These are phyloP conservation scores for Graphilbum fragrans DNA, from an alignment of 2,329 filamentous ascomycete species.

Conservation along the genomic window DNA sequence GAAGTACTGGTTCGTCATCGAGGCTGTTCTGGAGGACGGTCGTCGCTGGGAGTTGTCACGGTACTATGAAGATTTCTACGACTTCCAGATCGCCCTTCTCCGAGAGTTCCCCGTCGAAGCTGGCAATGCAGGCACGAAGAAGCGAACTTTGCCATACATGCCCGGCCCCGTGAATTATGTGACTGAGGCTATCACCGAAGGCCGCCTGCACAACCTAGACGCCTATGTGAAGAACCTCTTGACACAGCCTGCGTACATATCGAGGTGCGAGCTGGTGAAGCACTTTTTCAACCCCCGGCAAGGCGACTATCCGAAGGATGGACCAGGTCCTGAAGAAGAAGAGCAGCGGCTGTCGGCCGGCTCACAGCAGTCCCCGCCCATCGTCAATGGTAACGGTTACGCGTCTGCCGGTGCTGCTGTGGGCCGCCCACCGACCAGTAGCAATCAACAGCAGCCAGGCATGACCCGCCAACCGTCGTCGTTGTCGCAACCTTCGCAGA, in stretches of 20 bases:
- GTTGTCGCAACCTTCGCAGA: slow-evolving; percentile 40
- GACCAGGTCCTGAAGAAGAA: slow-evolving; percentile 42
- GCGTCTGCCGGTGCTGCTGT: slow-evolving; percentile 25
- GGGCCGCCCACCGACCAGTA: slow-evolving; percentile 25
- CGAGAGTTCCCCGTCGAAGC: slow-evolving; percentile 88
- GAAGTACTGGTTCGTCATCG: slow-evolving; percentile 98
- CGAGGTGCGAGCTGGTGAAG: slow-evolving; percentile 70
- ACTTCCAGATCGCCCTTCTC: slow-evolving; percentile 91
- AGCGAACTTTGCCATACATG: slow-evolving; percentile 89
- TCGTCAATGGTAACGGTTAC: slow-evolving; percentile 40
- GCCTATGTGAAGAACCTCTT: slow-evolving; percentile 91
- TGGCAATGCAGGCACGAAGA: slow-evolving; percentile 68
- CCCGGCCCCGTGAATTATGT: slow-evolving; percentile 95
- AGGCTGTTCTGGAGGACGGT: slow-evolving; percentile 81
- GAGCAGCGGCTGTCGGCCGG: slow-evolving; percentile 65
- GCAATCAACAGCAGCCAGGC: slow-evolving; percentile 18
- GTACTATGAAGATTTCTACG: slow-evolving; percentile 98
- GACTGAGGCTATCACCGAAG: slow-evolving; percentile 94
- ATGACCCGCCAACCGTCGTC: slow-evolving; percentile 33
- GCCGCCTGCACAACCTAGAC: slow-evolving; percentile 81
- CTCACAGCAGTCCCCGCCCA: slow-evolving; percentile 53
- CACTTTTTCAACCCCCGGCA: slow-evolving; percentile 84
- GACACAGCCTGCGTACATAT: slow-evolving; percentile 71
- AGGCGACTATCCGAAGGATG: slow-evolving; percentile 88
- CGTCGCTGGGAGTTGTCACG: slow-evolving; percentile 85